Base-by-base conservation (phyloP, 768 basidiomycete genomes). In the Clavulina sp. region DNA sequence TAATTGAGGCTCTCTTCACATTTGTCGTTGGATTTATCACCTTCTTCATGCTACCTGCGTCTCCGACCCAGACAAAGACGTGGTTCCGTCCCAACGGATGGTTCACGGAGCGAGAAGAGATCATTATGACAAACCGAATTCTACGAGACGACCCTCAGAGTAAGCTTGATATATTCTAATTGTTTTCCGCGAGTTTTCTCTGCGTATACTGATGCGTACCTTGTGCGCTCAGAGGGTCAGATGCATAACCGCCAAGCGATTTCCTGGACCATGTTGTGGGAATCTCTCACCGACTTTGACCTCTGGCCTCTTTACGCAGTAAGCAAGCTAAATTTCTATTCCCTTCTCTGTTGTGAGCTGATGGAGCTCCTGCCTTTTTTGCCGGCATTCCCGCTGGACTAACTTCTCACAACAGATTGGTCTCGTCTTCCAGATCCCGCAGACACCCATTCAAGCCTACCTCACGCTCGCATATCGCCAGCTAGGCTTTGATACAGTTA, bases 211-310 rank as follows among this genome's bases (percentile, higher is more conserved):
- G 66, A 75, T 4, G 80, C 80, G 59, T 76, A 73, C 33, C 70
- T 19, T 9, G 34, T 9, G 19, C 9, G 19, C 34, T 9, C 9
- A 38, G 34, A 38, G 34, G 34, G 34, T 19, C 19, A 73, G 56
- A 79, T 81, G 80, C 78, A 81, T 64, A 81, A 83, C 56, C 72
- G 80, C n/a, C 65, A 83, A 64, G 79, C 76, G 13, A 64, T 82
- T 3, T 65, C 66, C 3, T 44, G 68, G 5, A 61, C 57, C 54
- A 73, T 71, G 65, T 70, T 81, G 28, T 74, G 66, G 61, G 58
- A 67, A 24, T 71, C 76, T 13, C 53, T 80, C 21, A 65, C 63
- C 19, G 80, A 82, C 58, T 81, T 73, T 71, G 66, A 72, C 49
- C 62, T 81, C 57, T 81, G 80, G 79, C 79, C 80, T 0, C 54